Evolutionary conservation across 148 eudicot genomes (phyloP).

Genomic region (Diospyros lotus): DNA sequence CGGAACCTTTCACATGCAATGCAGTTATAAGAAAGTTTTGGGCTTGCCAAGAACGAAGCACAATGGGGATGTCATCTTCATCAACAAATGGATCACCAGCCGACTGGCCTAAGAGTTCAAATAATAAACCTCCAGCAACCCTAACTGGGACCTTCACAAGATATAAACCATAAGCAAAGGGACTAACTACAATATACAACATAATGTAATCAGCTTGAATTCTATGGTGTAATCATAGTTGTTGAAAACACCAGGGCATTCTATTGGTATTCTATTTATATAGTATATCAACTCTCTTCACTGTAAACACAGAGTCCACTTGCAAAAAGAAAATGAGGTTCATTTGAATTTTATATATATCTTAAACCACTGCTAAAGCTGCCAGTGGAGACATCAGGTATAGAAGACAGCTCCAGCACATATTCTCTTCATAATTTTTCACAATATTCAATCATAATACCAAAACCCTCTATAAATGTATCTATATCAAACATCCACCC

Average conservation of each 20-base stretch:
- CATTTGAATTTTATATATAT: too few species aligned
- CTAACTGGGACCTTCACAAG: conserved; percentile 76
- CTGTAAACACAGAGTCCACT: too few species aligned
- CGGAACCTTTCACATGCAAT: conserved; percentile 79
- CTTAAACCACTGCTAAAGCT: too few species aligned
- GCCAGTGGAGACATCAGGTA: too few species aligned
- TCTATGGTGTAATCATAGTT: too few species aligned
- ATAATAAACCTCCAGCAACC: conserved; percentile 86
- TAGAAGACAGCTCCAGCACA: neutral
- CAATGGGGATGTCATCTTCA: conserved; percentile 87
- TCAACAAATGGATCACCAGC: conserved; percentile 74
- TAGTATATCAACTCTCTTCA: too few species aligned
- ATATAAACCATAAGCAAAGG: neutral
- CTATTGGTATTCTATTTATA: too few species aligned
- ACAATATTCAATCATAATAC: neutral
- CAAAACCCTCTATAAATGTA: neutral
- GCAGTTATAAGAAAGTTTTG: conserved; percentile 77
- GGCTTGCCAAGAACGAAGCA: conserved; percentile 94
- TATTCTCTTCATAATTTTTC: neutral
- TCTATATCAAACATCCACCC: neutral
- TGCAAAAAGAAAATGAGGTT: too few species aligned
- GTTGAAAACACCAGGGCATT: too few species aligned
- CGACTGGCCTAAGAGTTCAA: conserved; percentile 94
- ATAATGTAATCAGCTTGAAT: too few species aligned
- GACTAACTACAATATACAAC: too few species aligned